These are phyloP conservation scores for Geotrichum histeridarum DNA, from an alignment of 1,139 yeast species.

Conservation along the genomic window DNA sequence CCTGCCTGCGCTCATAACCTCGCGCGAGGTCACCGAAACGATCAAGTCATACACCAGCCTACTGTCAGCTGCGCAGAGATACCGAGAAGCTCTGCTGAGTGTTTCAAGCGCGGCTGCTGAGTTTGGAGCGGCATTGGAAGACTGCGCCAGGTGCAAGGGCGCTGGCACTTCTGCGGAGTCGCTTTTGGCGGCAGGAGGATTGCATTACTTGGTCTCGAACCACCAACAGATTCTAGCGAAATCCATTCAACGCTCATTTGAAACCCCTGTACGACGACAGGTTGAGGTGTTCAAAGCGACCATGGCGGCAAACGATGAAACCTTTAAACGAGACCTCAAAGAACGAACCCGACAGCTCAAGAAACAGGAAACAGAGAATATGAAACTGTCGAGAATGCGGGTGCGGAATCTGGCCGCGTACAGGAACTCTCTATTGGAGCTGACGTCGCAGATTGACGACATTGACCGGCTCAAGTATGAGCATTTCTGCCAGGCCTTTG, in stretches of 20 bases:
- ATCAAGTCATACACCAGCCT: conserved; percentile 46
- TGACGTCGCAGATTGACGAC: conserved; percentile 72
- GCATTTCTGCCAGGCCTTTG: conserved; percentile 56
- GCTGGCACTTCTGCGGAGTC: conserved; percentile 61
- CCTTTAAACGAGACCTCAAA: conserved; percentile 53
- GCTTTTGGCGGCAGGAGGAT: conserved; percentile 66
- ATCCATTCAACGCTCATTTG: conserved; percentile 50
- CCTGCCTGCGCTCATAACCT: conserved; percentile 55
- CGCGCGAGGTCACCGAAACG: conserved; percentile 52
- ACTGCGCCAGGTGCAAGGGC: conserved; percentile 64
- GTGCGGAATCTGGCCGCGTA: conserved; percentile 55
- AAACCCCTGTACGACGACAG: conserved; percentile 45
- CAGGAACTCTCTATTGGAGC: conserved; percentile 56
- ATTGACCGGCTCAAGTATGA: conserved; percentile 72
- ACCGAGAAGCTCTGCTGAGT: conserved; percentile 47
- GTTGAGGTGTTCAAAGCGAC: conserved; percentile 24
- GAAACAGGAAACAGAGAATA: conserved; percentile 53
- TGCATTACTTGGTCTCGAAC: conserved; percentile 70
- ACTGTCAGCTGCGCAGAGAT: conserved; percentile 48
- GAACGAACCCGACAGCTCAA: conserved; percentile 51
- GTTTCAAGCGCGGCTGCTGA: conserved; percentile 64
- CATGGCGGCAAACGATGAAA: conserved; percentile 43
- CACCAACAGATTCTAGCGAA: conserved; percentile 69
- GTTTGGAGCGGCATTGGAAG: conserved; percentile 68
- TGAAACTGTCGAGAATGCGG: conserved; percentile 45